phyloP scores from a whole-genome alignment of 1,284 basidiomycete genomes.

The Boletus chippewaensis region DNA sequence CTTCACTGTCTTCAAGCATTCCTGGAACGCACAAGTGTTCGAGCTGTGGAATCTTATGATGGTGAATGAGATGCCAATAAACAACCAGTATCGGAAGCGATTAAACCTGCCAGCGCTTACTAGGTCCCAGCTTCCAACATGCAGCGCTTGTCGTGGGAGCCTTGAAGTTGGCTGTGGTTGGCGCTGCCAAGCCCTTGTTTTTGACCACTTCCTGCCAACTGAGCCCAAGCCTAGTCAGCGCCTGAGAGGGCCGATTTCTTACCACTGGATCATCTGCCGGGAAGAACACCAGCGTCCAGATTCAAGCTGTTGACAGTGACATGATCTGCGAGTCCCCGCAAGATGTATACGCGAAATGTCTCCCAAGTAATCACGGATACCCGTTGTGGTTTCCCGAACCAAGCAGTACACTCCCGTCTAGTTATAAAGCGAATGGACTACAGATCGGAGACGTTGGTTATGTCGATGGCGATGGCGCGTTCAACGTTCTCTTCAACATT shows the following conservation, averaged over 20 bases:
- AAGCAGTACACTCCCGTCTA: neutral
- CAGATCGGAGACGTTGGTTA: constrained; percentile 12
- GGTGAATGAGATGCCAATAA: neutral
- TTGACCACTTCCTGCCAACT: no score
- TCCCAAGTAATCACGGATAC: neutral
- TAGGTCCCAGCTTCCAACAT: no score
- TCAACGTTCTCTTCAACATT: constrained; percentile 8
- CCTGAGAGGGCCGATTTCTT: no score
- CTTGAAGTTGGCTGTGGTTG: no score
- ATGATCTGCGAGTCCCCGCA: neutral
- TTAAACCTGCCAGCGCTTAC: no score
- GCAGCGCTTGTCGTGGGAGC: no score
- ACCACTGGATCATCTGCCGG: no score
- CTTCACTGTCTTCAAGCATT: neutral
- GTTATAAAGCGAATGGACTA: neutral
- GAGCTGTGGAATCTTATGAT: neutral
- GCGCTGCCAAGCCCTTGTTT: no score
- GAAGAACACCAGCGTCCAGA: no score
- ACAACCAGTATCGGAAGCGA: neutral
- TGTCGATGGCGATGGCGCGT: neutral
- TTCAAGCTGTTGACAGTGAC: no score
- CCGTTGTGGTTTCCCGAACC: constrained; percentile 9
- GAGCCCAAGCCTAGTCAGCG: no score
- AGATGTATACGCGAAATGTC: constrained; percentile 5
- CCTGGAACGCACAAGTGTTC: neutral